Conservation (phyloP, 257 asterid genomes). For the Henckelia pumila region DNA sequence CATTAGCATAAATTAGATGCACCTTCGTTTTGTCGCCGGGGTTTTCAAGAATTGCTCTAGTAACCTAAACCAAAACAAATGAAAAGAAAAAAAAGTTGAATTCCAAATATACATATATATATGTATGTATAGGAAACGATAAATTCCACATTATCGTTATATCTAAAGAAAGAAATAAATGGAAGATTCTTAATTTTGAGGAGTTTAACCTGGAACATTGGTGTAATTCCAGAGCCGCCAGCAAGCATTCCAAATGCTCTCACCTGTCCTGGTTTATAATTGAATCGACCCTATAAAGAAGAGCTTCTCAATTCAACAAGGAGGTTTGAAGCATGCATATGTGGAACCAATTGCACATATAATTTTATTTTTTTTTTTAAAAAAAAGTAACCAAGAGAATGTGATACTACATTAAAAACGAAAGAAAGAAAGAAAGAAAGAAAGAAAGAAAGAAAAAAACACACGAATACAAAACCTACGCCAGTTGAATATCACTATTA, state of each 20-base stretch:
- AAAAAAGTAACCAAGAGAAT: not conserved
- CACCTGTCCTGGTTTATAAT: conserved; percentile 61
- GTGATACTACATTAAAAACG: conserved; percentile 3
- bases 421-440: not conserved
- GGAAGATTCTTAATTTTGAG: conserved; percentile 10
- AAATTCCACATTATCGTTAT: conserved; percentile 5
- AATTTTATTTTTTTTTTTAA: too few species aligned
- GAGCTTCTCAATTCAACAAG: not conserved
- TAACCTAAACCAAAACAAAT: conserved; percentile 48
- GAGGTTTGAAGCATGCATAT: conserved; percentile 13
- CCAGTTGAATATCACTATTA: conserved; percentile 5
- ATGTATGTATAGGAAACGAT: too few species aligned
- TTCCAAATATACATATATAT: too few species aligned
- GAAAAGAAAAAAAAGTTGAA: not conserved
- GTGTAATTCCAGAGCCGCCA: conserved; percentile 73
- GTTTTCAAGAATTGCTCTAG: conserved; percentile 86
- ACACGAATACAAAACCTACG: conserved; percentile 5
- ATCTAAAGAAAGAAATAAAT: conserved; percentile 1
- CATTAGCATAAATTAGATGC: conserved; percentile 88
- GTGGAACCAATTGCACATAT: conserved; percentile 11
- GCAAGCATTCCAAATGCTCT: conserved; percentile 72
- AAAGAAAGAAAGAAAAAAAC: not conserved
- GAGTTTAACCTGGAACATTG: conserved; percentile 61
- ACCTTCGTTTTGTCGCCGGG: conserved; percentile 72
- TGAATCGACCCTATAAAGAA: conserved; percentile 52